Conservation (phyloP, 1,139 yeast genomes). For the Zygoascus sp. region DNA sequence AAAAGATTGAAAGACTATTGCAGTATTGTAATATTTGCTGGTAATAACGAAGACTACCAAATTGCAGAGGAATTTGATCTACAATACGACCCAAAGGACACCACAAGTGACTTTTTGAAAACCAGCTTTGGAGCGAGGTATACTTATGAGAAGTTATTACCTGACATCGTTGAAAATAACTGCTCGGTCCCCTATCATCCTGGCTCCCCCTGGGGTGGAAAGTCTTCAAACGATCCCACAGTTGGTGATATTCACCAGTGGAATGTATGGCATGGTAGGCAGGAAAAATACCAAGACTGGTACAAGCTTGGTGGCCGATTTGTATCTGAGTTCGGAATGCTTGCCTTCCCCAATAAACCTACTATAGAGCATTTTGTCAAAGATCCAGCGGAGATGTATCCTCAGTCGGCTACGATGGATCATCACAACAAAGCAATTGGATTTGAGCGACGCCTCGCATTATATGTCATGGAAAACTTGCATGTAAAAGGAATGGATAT, state of each 20-base stretch:
- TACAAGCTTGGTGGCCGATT: conserved; percentile 42
- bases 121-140: conserved; percentile 43
- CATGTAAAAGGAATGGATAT: conserved; percentile 35
- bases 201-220: conserved; percentile 46
- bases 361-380: conserved; percentile 37
- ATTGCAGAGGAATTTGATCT: conserved; percentile 39
- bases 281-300: conserved; percentile 46
- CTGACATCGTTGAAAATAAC: conserved; percentile 31
- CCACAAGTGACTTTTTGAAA: conserved; percentile 31
- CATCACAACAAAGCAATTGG: conserved; percentile 44
- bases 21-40: conserved; percentile 27
- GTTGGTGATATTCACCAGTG: conserved; percentile 48
- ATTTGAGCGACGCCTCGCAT: conserved; percentile 42
- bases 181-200: conserved; percentile 39
- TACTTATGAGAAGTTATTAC: conserved; percentile 40
- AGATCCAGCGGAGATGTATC: conserved; percentile 36
- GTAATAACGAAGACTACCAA: conserved; percentile 47
- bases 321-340: conserved; percentile 49
- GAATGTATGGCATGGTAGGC: conserved; percentile 50
- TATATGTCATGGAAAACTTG: conserved; percentile 44
- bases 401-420: conserved; percentile 40
- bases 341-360: conserved; percentile 37
- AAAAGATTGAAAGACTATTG: conserved; percentile 38
- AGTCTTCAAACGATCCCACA: conserved; percentile 35
- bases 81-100: conserved; percentile 35